Evolutionary conservation across 2,329 filamentous ascomycete genomes (phyloP).

Genomic region (Fusarium xylarioides): DNA sequence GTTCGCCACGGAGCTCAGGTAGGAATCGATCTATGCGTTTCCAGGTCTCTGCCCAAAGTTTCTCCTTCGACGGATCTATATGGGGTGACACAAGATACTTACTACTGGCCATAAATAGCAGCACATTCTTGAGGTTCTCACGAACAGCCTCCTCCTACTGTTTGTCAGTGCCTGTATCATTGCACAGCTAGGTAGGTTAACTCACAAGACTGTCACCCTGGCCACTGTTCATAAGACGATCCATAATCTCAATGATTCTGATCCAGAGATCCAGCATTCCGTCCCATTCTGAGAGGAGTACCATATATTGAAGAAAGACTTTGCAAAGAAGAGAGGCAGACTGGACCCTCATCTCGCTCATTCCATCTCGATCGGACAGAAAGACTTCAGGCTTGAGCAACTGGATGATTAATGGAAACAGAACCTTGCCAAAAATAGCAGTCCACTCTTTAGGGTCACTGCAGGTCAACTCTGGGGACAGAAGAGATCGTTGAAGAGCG

Average conservation of each 20-base stretch:
- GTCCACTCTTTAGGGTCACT: slow-evolving; percentile 91
- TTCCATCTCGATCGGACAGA: slow-evolving; percentile 87
- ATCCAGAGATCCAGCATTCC: slow-evolving; percentile 93
- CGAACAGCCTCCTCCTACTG: slow-evolving; percentile 89
- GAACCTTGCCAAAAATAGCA: slow-evolving; percentile 90
- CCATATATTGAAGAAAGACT: slow-evolving; percentile 93
- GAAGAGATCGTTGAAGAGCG: slow-evolving; percentile 83
- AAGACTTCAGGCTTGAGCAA: slow-evolving; percentile 95
- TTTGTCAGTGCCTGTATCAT: slow-evolving; percentile 16
- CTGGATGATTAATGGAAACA: slow-evolving; percentile 89
- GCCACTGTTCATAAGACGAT: slow-evolving; percentile 94
- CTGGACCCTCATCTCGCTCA: slow-evolving; percentile 94
- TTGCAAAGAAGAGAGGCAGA: slow-evolving; percentile 92
- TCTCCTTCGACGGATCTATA: slow-evolving; percentile 63
- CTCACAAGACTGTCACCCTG: slow-evolving; percentile 88
- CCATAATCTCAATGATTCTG: slow-evolving; percentile 92
- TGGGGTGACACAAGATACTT: slow-evolving; percentile 81
- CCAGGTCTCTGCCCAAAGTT: slow-evolving; percentile 70
- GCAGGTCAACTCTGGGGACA: slow-evolving; percentile 86
- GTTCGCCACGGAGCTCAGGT: slow-evolving; percentile 66
- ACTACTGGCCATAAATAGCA: slow-evolving; percentile 92
- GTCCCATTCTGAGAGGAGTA: slow-evolving; percentile 83
- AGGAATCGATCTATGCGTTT: slow-evolving; percentile 73
- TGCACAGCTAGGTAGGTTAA: slow-evolving; percentile 25
- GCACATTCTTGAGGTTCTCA: slow-evolving; percentile 94